Percentiles rank a stretch among this genome's conserved stretches.
phyloP scores from a whole-genome alignment of 208 protist species.

The Baffinella frigidus region DNA sequence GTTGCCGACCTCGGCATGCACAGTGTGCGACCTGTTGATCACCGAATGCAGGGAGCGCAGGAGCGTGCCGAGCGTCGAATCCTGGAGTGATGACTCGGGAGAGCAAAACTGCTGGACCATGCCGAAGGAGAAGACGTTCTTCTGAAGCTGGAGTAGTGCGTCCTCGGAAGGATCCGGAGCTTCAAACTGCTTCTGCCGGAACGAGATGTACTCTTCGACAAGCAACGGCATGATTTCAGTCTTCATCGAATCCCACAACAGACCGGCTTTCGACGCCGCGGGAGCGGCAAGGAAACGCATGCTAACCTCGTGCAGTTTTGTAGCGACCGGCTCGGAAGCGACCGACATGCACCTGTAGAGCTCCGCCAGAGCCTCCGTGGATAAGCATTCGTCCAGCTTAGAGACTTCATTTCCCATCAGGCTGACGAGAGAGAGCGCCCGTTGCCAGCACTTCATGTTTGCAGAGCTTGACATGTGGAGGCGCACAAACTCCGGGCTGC shows the following conservation, averaged over 20 bases:
- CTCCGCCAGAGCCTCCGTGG: too few relatives aligned
- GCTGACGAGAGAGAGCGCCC: too few relatives aligned
- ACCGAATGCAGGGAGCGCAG: not conserved
- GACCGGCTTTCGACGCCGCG: not conserved
- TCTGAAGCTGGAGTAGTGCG: not conserved
- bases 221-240: not conserved
- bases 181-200: not conserved
- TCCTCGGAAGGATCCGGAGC: not conserved
- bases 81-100: not conserved
- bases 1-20: not conserved
- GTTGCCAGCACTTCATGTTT: not conserved
- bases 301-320: not conserved
- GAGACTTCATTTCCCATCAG: too few relatives aligned
- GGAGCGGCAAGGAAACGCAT: not conserved
- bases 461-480: not conserved
- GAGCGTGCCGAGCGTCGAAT: not conserved
- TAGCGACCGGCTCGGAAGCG: not conserved
- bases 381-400: too few relatives aligned
- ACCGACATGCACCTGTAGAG: not conserved
- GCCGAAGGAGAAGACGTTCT: not conserved
- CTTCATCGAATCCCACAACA: not conserved
- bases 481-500: not conserved
- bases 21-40: not conserved
- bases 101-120: not conserved
- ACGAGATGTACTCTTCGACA: not conserved